Evolutionary conservation across 2,329 filamentous ascomycete genomes (phyloP).

Genomic region (Chrysosporium queenslandicum): DNA sequence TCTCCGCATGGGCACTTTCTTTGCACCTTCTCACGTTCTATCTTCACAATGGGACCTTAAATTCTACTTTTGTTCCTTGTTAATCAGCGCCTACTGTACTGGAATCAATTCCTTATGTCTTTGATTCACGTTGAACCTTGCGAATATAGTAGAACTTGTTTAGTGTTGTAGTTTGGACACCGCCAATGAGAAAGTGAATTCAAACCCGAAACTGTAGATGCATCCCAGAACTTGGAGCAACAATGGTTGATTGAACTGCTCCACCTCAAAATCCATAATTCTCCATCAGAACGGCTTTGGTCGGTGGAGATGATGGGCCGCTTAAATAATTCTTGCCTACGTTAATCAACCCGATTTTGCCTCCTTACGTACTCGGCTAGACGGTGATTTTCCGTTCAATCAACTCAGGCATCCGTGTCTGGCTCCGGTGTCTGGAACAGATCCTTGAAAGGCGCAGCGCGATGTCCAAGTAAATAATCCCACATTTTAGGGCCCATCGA

Average conservation of each 20-base stretch:
- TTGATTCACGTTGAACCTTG: neutral
- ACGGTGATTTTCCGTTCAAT: neutral
- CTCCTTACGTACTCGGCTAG: neutral
- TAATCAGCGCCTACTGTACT: neutral
- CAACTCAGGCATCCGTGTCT: neutral
- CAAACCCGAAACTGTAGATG: neutral
- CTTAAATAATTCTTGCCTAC: neutral
- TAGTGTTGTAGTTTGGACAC: neutral
- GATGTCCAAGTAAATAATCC: neutral
- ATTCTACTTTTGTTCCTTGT: neutral
- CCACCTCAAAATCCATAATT: neutral
- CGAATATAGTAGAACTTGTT: neutral
- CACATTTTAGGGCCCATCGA: no score
- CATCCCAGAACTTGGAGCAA: neutral
- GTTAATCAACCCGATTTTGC: neutral
- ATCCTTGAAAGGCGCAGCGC: neutral
- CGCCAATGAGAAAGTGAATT: neutral
- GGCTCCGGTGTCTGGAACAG: neutral
- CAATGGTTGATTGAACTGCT: neutral
- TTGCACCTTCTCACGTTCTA: neutral
- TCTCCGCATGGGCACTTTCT: neutral
- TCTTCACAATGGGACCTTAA: neutral
- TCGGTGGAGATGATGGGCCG: neutral
- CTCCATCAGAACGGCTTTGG: neutral
- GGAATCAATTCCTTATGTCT: constrained; percentile 1